Conservation (phyloP, 1,139 yeast genomes). For the Taphrina pruni region DNA sequence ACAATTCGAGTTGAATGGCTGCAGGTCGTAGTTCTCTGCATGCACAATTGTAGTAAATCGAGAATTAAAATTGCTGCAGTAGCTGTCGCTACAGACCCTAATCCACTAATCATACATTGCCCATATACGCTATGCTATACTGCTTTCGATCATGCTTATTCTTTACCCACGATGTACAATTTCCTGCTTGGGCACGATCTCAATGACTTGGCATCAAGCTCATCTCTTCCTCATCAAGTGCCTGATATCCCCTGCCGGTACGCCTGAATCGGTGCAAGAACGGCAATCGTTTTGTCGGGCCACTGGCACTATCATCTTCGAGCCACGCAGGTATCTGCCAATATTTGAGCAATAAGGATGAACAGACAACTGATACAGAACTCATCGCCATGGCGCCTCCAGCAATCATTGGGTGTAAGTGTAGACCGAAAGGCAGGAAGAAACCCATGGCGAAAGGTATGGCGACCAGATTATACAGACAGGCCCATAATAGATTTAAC, state of each 20-base stretch:
- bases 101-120: no score
- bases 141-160: not conserved
- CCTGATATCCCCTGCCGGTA: not conserved
- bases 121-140: no score
- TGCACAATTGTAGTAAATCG: no score
- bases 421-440: conserved; percentile 75
- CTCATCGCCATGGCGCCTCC: conserved; percentile 89
- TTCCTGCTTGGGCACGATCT: not conserved
- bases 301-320: not conserved
- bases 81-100: not conserved
- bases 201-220: conserved; percentile 16
- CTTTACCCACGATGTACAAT: not conserved
- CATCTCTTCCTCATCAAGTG: conserved; percentile 27
- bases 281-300: not conserved
- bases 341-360: conserved; percentile 66
- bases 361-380: conserved; percentile 83
- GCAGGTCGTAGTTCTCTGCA: no score
- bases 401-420: conserved; percentile 91
- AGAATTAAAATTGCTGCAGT: not conserved
- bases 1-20: not conserved
- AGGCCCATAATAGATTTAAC: conserved; percentile 82
- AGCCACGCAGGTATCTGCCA: conserved; percentile 52
- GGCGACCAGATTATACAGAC: conserved; percentile 82
- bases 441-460: conserved; percentile 96
- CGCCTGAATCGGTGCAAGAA: not conserved